Percentiles rank a stretch among this genome's conserved stretches.
phyloP scores from a whole-genome alignment of 1,139 yeast genomes.

The Saccharomyces pastorianus region DNA sequence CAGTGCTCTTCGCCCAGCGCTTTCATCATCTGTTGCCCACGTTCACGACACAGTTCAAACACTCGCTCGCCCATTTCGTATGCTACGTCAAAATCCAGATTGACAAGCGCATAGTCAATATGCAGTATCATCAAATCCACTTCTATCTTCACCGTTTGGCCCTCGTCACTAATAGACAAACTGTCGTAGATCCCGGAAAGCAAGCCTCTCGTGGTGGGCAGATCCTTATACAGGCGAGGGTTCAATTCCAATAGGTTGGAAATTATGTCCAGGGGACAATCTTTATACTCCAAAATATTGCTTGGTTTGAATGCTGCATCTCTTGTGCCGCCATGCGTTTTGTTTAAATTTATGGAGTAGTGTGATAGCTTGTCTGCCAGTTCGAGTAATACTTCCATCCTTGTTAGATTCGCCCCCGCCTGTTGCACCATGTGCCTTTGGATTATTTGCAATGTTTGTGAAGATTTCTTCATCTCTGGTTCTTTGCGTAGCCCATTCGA shows the following conservation, averaged over 20 bases:
- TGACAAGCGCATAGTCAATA: constrained; percentile 50
- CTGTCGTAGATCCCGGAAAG: constrained; percentile 37
- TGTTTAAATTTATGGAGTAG: constrained; percentile 33
- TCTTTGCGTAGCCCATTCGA: constrained; percentile 41
- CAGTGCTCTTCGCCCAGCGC: constrained; percentile 30
- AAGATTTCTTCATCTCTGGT: constrained; percentile 41
- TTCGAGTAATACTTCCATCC: constrained; percentile 33
- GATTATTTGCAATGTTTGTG: constrained; percentile 36
- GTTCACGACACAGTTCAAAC: background rate
- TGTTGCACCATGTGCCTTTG: constrained; percentile 30
- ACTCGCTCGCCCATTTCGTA: constrained; percentile 16
- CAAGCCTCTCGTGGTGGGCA: constrained; percentile 38
- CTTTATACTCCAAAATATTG: constrained; percentile 29
- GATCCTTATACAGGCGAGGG: constrained; percentile 44
- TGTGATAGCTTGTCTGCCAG: constrained; percentile 32
- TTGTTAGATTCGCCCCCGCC: constrained; percentile 17
- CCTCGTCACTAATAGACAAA: constrained; percentile 14
- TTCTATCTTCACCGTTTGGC: constrained; percentile 8
- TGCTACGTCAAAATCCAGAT: constrained; percentile 49
- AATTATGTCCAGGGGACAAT: constrained; percentile 31
- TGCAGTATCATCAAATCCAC: constrained; percentile 41
- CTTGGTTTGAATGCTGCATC: constrained; percentile 36
- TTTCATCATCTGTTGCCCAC: background rate
- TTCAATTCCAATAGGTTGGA: constrained; percentile 49
- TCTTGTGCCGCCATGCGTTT: constrained; percentile 5